A percentile compares a stretch with the other conserved stretches of the same genome.
These are phyloP conservation scores for Suhomyces atakaporum DNA, from an alignment of 1,139 yeast species.

Conservation along the genomic window DNA sequence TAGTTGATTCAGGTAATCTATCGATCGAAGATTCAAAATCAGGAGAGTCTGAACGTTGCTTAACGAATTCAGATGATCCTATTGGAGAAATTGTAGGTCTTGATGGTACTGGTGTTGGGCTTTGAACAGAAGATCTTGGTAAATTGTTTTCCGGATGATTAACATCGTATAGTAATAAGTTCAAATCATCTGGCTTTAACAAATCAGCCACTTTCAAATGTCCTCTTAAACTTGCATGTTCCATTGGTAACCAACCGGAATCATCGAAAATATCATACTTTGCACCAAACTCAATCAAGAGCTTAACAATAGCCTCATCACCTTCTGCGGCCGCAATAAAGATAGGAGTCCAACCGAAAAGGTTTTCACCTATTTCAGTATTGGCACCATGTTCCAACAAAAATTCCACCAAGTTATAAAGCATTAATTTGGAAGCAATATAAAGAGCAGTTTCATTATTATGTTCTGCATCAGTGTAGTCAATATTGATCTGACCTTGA, in stretches of 20 bases:
- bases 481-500: slow-evolving; percentile 62
- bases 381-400: slow-evolving; percentile 64
- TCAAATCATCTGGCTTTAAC: slow-evolving; percentile 48
- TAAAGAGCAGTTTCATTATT: slow-evolving; percentile 80
- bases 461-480: slow-evolving; percentile 60
- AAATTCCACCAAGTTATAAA: slow-evolving; percentile 53
- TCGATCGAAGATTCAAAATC: slow-evolving; percentile 32
- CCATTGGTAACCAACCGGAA: slow-evolving; percentile 97
- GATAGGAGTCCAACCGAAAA: slow-evolving; percentile 95
- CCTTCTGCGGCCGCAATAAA: slow-evolving; percentile 94
- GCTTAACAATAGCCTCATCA: slow-evolving; percentile 52
- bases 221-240: slow-evolving; percentile 91
- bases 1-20: slow-evolving; percentile 41
- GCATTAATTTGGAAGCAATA: slow-evolving; percentile 70
- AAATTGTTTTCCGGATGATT: slow-evolving; percentile 42
- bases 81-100: slow-evolving; percentile 11
- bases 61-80: slow-evolving; percentile 1
- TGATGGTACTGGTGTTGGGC: slow-evolving; percentile 5
- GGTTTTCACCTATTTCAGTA: slow-evolving; percentile 71
- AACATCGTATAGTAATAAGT: slow-evolving; percentile 40
- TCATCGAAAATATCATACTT: slow-evolving; percentile 63
- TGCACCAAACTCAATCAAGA: slow-evolving; percentile 57
- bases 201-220: slow-evolving; percentile 70
- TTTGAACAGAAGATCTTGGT: slow-evolving; percentile 21
- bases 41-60: slow-evolving; percentile 7